These are phyloP conservation scores for Aurantiochytrium sp. DNA, from an alignment of 108 stramenopile genomes.

Conservation along the genomic window DNA sequence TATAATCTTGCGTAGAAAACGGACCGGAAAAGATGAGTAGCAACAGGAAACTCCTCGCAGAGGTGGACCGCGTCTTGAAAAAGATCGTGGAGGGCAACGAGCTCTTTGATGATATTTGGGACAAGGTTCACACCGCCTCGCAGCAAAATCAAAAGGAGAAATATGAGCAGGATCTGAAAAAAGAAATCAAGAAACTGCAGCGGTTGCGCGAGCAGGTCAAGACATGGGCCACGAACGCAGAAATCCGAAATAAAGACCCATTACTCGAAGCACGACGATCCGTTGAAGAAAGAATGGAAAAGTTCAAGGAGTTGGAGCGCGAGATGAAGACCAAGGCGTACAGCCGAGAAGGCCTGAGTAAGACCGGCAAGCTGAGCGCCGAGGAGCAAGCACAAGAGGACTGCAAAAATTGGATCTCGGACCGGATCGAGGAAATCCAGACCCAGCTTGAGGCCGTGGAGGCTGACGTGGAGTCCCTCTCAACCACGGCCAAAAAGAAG, in stretches of 20 bases:
- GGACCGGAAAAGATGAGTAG: not conserved
- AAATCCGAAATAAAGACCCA: conserved; percentile 93
- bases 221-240: conserved; percentile 83
- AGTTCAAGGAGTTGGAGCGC: conserved; percentile 95
- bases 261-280: conserved; percentile 61
- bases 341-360: conserved; percentile 86
- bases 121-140: conserved; percentile 88
- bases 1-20: no score
- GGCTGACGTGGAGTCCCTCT: conserved; percentile 70
- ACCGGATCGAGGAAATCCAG: conserved; percentile 64
- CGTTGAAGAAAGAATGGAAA: conserved; percentile 98
- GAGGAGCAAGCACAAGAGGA: conserved; percentile 63
- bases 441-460: conserved; percentile 66
- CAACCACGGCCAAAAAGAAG: conserved; percentile 72
- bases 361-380: conserved; percentile 63
- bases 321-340: conserved; percentile 99
- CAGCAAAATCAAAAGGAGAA: conserved; percentile 84
- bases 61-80: conserved; percentile 49
- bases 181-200: conserved; percentile 99
- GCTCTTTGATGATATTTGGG: conserved; percentile 94
- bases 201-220: conserved; percentile 95
- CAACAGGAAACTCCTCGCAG: conserved; percentile 20
- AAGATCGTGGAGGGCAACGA: conserved; percentile 90
- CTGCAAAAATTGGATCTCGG: conserved; percentile 63
- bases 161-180: conserved; percentile 77